phyloP scores from a whole-genome alignment of 1,139 yeast species.

The Meyerozyma sp. region DNA sequence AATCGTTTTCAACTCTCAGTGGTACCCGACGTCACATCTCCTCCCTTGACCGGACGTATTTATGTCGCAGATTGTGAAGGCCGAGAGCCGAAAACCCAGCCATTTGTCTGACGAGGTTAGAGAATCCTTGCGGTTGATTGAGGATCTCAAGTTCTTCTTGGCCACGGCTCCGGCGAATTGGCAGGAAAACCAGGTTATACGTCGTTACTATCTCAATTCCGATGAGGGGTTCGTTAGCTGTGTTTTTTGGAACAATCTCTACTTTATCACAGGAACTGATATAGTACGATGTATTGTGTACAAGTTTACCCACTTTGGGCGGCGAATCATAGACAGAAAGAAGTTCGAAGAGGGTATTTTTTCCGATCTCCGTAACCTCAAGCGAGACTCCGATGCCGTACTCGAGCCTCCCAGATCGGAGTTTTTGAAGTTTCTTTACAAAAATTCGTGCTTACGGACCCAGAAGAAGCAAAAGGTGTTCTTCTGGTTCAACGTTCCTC shows the following conservation, averaged over 20 bases:
- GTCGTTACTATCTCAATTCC: conserved; percentile 79
- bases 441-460: conserved; percentile 83
- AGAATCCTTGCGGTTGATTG: conserved; percentile 60
- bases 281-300: conserved; percentile 88
- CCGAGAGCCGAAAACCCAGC: background rate
- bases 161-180: conserved; percentile 95
- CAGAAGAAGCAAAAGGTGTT: conserved; percentile 97
- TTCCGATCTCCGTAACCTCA: conserved; percentile 81
- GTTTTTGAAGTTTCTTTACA: conserved; percentile 77
- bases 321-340: conserved; percentile 77
- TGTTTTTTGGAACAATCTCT: conserved; percentile 87
- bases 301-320: conserved; percentile 85
- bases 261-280: conserved; percentile 93
- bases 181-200: conserved; percentile 83
- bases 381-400: conserved; percentile 84
- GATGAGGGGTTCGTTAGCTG: conserved; percentile 92
- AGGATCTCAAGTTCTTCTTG: conserved; percentile 75
- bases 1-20: background rate
- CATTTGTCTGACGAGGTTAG: conserved; percentile 20
- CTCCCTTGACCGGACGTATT: background rate
- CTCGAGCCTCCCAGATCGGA: conserved; percentile 85
- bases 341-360: conserved; percentile 97
- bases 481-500: conserved; percentile 95
- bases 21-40: background rate
- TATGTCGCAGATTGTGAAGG: background rate